These are phyloP conservation scores for Aspergillus panamensis DNA, from an alignment of 495 filamentous ascomycete species.

Conservation along the genomic window DNA sequence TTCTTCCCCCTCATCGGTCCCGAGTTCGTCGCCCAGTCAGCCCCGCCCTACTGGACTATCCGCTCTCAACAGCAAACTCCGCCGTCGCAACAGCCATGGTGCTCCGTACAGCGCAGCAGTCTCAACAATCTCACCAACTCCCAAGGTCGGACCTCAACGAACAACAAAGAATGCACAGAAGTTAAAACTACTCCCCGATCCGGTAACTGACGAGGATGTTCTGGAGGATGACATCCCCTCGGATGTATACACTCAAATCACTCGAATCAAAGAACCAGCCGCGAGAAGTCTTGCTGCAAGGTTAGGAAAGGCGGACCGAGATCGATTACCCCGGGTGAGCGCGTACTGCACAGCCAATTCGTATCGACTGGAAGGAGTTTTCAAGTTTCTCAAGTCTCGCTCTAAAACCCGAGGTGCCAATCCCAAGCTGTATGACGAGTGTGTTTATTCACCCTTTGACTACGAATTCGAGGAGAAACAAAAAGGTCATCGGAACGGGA, in stretches of 20 bases:
- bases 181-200: constrained; percentile 88
- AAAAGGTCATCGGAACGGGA: constrained; percentile 22
- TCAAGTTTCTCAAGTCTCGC: constrained; percentile 84
- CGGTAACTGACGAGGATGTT: constrained; percentile 64
- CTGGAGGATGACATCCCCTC: constrained; percentile 84
- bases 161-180: constrained; percentile 96
- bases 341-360: constrained; percentile 93
- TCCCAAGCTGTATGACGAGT: constrained; percentile 93
- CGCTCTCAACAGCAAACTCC: constrained; percentile 79
- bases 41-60: constrained; percentile 56
- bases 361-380: constrained; percentile 81
- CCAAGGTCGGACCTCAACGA: constrained; percentile 91
- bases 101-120: constrained; percentile 49
- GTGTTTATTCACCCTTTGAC: constrained; percentile 88
- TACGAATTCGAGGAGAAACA: constrained; percentile 56
- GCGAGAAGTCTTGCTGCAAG: constrained; percentile 89
- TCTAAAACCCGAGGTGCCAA: constrained; percentile 68
- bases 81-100: constrained; percentile 77
- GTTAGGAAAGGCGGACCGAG: constrained; percentile 88
- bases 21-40: constrained; percentile 30
- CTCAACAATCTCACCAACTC: constrained; percentile 42
- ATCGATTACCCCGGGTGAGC: constrained; percentile 82
- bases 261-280: constrained; percentile 92
- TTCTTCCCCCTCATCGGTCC: constrained; percentile 36
- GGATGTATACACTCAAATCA: constrained; percentile 95